Percentiles rank a stretch among this genome's conserved stretches.
Conservation (phyloP, 768 basidiomycete genomes). For the Agaricus blazei region DNA sequence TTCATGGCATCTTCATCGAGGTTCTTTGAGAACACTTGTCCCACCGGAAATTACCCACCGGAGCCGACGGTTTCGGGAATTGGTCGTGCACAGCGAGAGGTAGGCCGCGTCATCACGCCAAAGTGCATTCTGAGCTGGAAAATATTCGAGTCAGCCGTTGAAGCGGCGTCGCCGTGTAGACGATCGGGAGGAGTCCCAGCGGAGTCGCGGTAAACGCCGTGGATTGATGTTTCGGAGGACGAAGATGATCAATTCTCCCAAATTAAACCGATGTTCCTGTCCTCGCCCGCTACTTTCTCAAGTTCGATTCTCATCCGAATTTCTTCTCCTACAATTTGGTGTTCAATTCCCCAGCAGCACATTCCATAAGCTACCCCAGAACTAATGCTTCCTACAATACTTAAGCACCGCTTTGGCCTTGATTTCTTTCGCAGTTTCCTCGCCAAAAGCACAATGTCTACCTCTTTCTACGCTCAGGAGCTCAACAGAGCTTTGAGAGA, state of each 20-base stretch:
- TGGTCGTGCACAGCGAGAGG: background rate
- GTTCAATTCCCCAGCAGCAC: constrained; percentile 3
- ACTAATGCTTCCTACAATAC: constrained; percentile 4
- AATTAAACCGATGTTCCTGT: constrained; percentile 9
- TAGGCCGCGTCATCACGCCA: background rate
- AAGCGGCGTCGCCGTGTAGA: background rate
- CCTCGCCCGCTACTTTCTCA: constrained; percentile 3
- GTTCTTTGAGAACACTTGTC: background rate
- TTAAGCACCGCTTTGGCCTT: constrained; percentile 4
- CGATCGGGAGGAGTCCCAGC: background rate
- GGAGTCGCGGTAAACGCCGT: constrained; percentile 7
- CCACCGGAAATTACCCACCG: background rate
- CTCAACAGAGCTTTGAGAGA: constrained; percentile 51
- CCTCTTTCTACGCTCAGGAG: constrained; percentile 42
- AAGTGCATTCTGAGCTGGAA: too few species aligned
- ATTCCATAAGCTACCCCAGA: background rate
- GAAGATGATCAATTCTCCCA: constrained; percentile 5
- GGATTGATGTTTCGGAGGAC: constrained; percentile 1
- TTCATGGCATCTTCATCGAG: background rate
- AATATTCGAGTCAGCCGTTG: background rate
- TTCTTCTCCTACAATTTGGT: background rate
- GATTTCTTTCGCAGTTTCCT: background rate
- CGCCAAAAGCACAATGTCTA: constrained; percentile 10
- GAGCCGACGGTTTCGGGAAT: background rate
- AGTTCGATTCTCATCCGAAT: constrained; percentile 5